Conservation (phyloP, 257 asterid species). For the Capsicum chinense region DNA sequence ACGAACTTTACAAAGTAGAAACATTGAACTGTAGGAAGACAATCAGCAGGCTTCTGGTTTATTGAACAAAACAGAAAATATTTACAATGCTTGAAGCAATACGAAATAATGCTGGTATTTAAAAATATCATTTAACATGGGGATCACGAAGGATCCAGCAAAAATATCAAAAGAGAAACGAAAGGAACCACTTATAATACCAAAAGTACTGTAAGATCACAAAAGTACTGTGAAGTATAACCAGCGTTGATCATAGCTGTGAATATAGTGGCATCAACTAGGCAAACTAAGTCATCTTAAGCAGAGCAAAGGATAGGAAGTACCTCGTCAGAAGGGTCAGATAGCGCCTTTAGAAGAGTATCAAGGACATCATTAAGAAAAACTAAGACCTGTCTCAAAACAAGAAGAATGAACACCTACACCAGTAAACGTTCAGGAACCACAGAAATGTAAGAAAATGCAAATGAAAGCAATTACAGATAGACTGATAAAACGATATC, state of each 20-base stretch:
- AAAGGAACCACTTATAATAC: conserved; percentile 19
- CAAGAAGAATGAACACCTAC: conserved; percentile 25
- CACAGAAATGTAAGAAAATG: not conserved
- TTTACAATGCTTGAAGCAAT: not conserved
- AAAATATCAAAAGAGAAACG: conserved; percentile 1
- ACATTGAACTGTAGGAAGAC: conserved; percentile 13
- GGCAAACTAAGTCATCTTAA: conserved; percentile 29
- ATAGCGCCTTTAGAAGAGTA: conserved; percentile 84
- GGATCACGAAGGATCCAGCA: not conserved
- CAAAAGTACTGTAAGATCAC: not conserved
- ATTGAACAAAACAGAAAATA: not conserved
- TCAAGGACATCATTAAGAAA: conserved; percentile 80
- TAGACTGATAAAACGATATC: not conserved
- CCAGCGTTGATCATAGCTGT: not conserved
- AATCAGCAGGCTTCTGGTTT: not conserved
- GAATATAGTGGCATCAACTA: not conserved
- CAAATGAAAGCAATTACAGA: not conserved
- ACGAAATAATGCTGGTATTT: conserved; percentile 12
- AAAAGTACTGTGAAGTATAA: conserved; percentile 22
- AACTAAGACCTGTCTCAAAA: conserved; percentile 73
- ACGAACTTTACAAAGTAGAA: not conserved
- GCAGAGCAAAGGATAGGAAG: conserved; percentile 35
- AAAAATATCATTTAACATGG: not conserved
- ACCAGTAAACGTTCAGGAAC: conserved; percentile 23
- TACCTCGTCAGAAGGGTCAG: conserved; percentile 99